A percentile compares a stretch with the other conserved stretches of the same genome.
Conservation (phyloP, 495 filamentous ascomycete species). For the Xylaria curta region DNA sequence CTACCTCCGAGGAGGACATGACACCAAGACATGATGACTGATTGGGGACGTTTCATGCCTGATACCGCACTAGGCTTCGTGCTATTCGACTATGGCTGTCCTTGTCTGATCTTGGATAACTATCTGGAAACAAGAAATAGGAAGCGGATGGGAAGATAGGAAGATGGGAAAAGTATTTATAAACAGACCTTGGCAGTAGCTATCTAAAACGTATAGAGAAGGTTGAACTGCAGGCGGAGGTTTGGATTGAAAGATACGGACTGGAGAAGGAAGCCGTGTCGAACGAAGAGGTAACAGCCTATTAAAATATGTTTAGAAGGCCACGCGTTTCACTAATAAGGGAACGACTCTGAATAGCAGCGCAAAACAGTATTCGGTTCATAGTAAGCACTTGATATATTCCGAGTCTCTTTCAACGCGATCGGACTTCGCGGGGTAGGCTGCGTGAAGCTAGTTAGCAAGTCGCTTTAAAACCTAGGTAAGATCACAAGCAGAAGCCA, state of each 20-base stretch:
- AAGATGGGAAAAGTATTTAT: background rate
- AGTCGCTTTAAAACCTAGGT: too few species aligned
- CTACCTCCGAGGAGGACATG: background rate
- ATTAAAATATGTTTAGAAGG: background rate
- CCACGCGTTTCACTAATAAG: background rate
- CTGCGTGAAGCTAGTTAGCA: too few species aligned
- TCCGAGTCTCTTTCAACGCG: too few species aligned
- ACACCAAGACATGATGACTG: conserved; percentile 9
- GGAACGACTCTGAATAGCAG: background rate
- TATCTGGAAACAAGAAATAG: background rate
- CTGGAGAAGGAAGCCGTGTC: background rate
- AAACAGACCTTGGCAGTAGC: background rate
- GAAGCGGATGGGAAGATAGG: background rate
- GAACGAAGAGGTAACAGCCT: background rate
- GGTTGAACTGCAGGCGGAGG: too few species aligned
- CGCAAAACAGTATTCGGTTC: too few species aligned
- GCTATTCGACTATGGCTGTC: conserved; percentile 3
- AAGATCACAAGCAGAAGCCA: too few species aligned
- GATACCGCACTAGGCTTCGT: conserved; percentile 4
- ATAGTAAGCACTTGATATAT: too few species aligned
- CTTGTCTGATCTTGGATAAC: conserved; percentile 5
- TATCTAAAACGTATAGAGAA: background rate
- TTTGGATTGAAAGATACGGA: too few species aligned
- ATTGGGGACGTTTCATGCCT: background rate
- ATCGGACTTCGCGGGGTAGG: too few species aligned